phyloP scores from a whole-genome alignment of 2,329 filamentous ascomycete species.

The Xylaria sp. region DNA sequence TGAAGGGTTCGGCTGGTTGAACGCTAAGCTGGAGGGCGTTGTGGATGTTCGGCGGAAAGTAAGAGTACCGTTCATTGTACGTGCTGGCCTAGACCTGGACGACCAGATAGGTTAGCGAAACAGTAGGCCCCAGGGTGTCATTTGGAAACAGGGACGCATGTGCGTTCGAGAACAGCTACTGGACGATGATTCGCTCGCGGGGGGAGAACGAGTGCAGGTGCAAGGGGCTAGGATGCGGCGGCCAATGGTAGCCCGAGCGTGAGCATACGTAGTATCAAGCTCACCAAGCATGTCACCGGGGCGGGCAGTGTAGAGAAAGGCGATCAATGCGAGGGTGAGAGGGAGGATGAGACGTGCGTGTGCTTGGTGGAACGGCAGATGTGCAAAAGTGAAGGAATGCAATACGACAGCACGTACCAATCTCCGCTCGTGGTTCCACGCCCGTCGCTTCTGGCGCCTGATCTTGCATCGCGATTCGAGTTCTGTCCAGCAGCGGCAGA shows the following conservation, averaged over 20 bases:
- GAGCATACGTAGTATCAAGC: background rate
- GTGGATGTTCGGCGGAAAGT: constrained; percentile 69
- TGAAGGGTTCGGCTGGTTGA: constrained; percentile 45
- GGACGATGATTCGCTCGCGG: constrained; percentile 3
- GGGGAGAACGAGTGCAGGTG: constrained; percentile 8
- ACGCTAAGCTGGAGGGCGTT: constrained; percentile 52
- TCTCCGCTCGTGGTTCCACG: constrained; percentile 67
- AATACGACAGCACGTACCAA: constrained; percentile 62
- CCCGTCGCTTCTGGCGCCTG: constrained; percentile 62
- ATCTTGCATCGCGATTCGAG: constrained; percentile 63
- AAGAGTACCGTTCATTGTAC: constrained; percentile 65
- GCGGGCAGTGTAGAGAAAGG: background rate
- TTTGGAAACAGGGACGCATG: background rate
- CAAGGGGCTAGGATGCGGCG: background rate
- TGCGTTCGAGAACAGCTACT: constrained; percentile 9
- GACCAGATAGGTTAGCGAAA: constrained; percentile 9
- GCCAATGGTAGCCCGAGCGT: background rate
- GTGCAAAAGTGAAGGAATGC: constrained; percentile 8
- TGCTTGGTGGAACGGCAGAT: background rate
- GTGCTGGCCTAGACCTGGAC: constrained; percentile 62
- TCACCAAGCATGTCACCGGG: background rate
- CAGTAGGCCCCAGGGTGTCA: background rate
- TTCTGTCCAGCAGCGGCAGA: constrained; percentile 81
- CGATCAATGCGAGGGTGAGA: background rate
- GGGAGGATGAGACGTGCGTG: background rate